A percentile compares a stretch with the other conserved stretches of the same genome.
phyloP scores from a whole-genome alignment of 2,329 filamentous ascomycete species.

The Ophiocordyceps camponoti-rufipedis region DNA sequence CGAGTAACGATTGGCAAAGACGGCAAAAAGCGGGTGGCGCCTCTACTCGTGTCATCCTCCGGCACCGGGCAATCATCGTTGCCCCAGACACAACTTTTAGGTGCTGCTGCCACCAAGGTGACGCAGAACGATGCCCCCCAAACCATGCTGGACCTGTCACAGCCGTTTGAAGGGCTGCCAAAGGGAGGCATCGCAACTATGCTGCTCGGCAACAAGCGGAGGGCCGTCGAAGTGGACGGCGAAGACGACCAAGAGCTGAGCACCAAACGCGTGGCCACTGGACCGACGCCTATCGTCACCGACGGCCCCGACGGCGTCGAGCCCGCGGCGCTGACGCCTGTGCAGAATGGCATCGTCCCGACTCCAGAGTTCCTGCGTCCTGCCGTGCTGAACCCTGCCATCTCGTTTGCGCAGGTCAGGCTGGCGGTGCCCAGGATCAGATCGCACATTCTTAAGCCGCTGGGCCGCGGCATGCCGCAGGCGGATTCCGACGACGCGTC shows the following conservation, averaged over 20 bases:
- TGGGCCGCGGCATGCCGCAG: slow-evolving; percentile 47
- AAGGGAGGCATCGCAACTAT: slow-evolving; percentile 75
- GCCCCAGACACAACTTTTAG: slow-evolving; percentile 75
- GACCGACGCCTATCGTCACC: slow-evolving; percentile 54
- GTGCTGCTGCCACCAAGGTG: slow-evolving; percentile 46
- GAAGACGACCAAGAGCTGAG: slow-evolving; percentile 52
- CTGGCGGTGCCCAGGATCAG: slow-evolving; percentile 78
- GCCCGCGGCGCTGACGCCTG: slow-evolving; percentile 46
- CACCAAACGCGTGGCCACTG: slow-evolving; percentile 37
- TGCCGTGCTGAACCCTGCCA: slow-evolving; percentile 66
- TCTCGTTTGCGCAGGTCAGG: slow-evolving; percentile 67
- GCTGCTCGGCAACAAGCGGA: slow-evolving; percentile 85
- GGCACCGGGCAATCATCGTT: slow-evolving; percentile 74
- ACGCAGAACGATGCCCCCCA: slow-evolving; percentile 57
- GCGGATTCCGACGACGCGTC: slow-evolving; percentile 41
- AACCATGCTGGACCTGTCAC: slow-evolving; percentile 74
- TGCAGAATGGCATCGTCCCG: slow-evolving; percentile 40
- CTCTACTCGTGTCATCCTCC: slow-evolving; percentile 77
- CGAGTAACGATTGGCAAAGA: slow-evolving; percentile 91
- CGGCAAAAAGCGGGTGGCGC: slow-evolving; percentile 88
- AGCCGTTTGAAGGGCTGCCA: slow-evolving; percentile 83
- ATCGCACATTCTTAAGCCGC: slow-evolving; percentile 61
- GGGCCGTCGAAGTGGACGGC: slow-evolving; percentile 52
- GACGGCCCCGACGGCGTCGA: slow-evolving; percentile 66
- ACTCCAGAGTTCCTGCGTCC: slow-evolving; percentile 77